Conservation (phyloP, 1,284 basidiomycete genomes). For the Amylostereum chailletii region DNA sequence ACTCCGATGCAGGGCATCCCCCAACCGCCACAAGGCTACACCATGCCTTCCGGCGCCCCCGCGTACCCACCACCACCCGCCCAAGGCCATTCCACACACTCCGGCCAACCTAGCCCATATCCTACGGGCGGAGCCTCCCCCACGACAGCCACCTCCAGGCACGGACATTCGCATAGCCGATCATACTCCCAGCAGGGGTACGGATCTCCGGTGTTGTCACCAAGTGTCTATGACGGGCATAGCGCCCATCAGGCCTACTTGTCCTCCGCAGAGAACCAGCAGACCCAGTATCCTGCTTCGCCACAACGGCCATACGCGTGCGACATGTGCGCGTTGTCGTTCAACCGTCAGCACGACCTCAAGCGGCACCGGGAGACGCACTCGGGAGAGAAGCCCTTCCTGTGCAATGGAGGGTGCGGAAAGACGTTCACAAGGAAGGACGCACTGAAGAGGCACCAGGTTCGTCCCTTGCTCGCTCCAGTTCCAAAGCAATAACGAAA, state of each 20-base stretch:
- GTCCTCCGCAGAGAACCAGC: conserved; percentile 19
- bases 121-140: conserved; percentile 13
- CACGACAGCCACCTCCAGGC: conserved; percentile 3
- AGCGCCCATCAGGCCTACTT: conserved; percentile 18
- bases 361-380: conserved; percentile 76
- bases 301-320: conserved; percentile 66
- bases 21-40: conserved; percentile 9
- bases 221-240: conserved; percentile 19
- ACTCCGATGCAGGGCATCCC: conserved; percentile 13
- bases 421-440: conserved; percentile 81
- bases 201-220: neutral
- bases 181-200: neutral
- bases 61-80: conserved; percentile 4
- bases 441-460: conserved; percentile 75
- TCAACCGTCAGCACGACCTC: conserved; percentile 74
- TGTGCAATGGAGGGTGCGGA: conserved; percentile 72
- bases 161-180: neutral
- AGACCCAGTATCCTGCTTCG: conserved; percentile 52
- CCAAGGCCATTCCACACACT: conserved; percentile 1
- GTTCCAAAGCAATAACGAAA: conserved; percentile 12
- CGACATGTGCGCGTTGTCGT: conserved; percentile 72
- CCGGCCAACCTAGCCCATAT: conserved; percentile 11
- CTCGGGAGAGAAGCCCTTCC: conserved; percentile 72
- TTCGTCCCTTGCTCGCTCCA: conserved; percentile 18
- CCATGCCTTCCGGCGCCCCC: conserved; percentile 4